Conservation (phyloP, 306 rosid genomes). For the Datisca glomerata region DNA sequence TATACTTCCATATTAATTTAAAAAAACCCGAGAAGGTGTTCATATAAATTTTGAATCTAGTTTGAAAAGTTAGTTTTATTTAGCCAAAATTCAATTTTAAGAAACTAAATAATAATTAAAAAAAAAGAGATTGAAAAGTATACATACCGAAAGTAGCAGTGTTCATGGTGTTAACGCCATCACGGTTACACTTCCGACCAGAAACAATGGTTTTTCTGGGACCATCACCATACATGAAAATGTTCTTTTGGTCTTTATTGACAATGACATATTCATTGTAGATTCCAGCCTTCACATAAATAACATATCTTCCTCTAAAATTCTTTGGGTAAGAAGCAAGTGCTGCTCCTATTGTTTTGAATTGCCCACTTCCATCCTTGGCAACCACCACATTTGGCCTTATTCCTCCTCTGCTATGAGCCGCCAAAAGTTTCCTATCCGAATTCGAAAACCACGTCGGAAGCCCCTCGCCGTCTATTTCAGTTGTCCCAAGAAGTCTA, state of each 20-base stretch:
- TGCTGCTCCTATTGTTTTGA: conserved; percentile 33
- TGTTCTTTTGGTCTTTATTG: conserved; percentile 9
- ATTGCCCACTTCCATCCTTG: conserved; percentile 55
- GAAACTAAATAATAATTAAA: too few species aligned
- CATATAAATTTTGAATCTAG: too few species aligned
- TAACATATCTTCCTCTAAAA: conserved; percentile 26
- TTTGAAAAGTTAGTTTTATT: too few species aligned
- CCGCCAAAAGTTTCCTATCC: conserved; percentile 41
- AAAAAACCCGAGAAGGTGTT: too few species aligned
- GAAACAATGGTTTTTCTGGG: conserved; percentile 39
- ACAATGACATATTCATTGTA: conserved; percentile 40
- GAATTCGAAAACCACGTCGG: conserved; percentile 44
- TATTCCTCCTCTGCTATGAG: not conserved
- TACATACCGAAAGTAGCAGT: conserved; percentile 43
- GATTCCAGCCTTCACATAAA: conserved; percentile 55
- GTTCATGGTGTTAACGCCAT: conserved; percentile 27
- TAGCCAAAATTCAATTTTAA: too few species aligned
- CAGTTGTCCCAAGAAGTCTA: conserved; percentile 28
- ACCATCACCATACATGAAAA: conserved; percentile 67
- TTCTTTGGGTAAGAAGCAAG: conserved; percentile 33
- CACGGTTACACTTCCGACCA: conserved; percentile 21
- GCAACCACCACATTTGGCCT: conserved; percentile 45
- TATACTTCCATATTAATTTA: too few species aligned
- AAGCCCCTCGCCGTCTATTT: conserved; percentile 15
- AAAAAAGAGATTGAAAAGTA: too few species aligned